Evolutionary conservation across 2,329 filamentous ascomycete species (phyloP), one percentile per base, ranked within the genome.

Genomic region (Trichothecium sympodiale): DNA sequence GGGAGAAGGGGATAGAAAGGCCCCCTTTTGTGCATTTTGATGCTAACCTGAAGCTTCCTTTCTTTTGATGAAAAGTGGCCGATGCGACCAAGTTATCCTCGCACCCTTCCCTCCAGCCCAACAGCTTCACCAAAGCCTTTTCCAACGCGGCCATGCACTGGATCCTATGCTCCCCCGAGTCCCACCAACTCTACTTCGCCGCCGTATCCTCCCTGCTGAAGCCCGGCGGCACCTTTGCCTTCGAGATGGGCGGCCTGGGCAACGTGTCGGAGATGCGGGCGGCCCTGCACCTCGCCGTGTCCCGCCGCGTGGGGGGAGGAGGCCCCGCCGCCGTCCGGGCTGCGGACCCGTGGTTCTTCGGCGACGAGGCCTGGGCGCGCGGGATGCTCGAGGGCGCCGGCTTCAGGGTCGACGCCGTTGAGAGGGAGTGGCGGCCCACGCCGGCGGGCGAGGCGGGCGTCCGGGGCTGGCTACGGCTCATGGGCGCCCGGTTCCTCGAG

Each of bases 221-320:
- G 25, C 67, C 71, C 0, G 67, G 65, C 9, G 80, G 76, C 2
- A 47, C 46, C 0, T 77, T 84, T 39, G 67, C 71, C 8, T 82
- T 84, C 46, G 80, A 85, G 54, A 80, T 80, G 74, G 80, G 81
- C 35, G 80, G 79, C 0, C 66, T 77, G 34, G 81, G 80, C 15
- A 83, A 84, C 53, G 66, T 81, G 1, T 59, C 64, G 1, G 80
- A 83, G 54, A 68, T 80, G 44, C 65, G 72, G 18, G 61, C 71
- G 1, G 73, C 74, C 2, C 57, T 82, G 7, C 55, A 77, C 4
- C 59, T 63, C 13, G 68, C 68, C 2, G 58, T 80, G 1, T 53
- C 63, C 13, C 62, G 67, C 2, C 67, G 72, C 1, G 50, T 76
- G 20, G 20, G 20, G 20, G 20, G 20, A 25, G 10, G 10, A 10